A percentile compares a stretch with the other conserved stretches of the same genome.
Evolutionary conservation across 192 early-diverging fungal genomes (phyloP).

Genomic region (Podila minutissima): DNA sequence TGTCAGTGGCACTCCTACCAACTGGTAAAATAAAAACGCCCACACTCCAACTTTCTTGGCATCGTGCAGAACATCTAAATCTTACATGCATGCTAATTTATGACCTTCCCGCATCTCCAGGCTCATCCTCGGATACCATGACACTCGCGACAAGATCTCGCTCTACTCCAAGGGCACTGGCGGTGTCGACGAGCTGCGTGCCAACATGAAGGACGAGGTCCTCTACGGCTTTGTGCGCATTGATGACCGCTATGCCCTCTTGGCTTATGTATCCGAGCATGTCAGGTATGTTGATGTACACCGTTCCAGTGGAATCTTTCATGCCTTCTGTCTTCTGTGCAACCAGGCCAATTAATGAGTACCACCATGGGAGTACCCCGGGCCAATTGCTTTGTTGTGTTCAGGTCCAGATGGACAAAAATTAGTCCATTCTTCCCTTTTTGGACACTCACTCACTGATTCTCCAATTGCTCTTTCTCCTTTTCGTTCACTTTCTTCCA

Average conservation of each 20-base stretch:
- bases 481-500: not conserved
- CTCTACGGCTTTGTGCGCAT: conserved; percentile 66
- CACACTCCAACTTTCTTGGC: too few relatives aligned
- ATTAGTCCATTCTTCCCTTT: not conserved
- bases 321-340: too few relatives aligned
- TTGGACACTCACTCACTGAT: too few relatives aligned
- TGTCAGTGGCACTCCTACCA: conserved; percentile 55
- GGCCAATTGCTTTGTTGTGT: too few relatives aligned
- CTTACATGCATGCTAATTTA: not conserved
- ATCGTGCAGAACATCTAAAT: not conserved
- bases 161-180: conserved; percentile 62
- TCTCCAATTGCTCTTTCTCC: not conserved
- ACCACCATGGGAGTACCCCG: too few relatives aligned
- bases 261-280: conserved; percentile 69
- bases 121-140: conserved; percentile 72
- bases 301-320: not conserved
- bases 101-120: conserved; percentile 27
- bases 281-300: conserved; percentile 55
- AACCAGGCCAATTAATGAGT: too few relatives aligned
- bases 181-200: conserved; percentile 63
- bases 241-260: conserved; percentile 62
- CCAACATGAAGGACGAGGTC: conserved; percentile 64
- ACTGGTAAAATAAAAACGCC: conserved; percentile 60
- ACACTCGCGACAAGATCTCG: conserved; percentile 70
- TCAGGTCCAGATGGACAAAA: not conserved